Percentiles rank a stretch among this genome's conserved stretches.
phyloP scores from a whole-genome alignment of 148 eudicot species.

The Agrostemma githago region DNA sequence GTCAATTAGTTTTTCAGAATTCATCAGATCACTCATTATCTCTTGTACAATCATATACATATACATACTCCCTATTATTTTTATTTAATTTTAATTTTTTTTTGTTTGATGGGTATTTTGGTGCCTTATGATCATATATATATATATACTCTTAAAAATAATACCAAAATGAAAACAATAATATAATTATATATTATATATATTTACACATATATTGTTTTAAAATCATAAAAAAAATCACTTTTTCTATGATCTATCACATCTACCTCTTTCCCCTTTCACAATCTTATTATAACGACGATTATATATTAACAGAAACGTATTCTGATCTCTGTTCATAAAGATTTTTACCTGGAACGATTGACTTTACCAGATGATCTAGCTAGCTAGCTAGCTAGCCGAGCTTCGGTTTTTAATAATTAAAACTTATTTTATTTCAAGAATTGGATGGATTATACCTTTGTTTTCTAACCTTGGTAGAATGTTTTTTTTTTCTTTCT shows the following conservation, averaged over 20 bases:
- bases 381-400: background rate
- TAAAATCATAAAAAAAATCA: too few relatives aligned
- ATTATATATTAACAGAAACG: background rate
- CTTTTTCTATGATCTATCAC: conserved; percentile 6
- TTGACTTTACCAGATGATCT: background rate
- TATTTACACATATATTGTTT: too few relatives aligned
- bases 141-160: background rate
- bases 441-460: background rate
- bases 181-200: background rate
- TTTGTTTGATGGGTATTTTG: background rate
- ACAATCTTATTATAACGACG: background rate
- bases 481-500: background rate
- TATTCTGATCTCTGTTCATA: background rate
- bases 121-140: conserved; percentile 1
- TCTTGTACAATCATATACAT: conserved; percentile 15
- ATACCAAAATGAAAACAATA: background rate
- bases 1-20: conserved; percentile 17
- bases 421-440: background rate
- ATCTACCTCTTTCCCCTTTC: too few relatives aligned
- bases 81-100: background rate
- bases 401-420: background rate
- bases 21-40: background rate
- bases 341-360: background rate
- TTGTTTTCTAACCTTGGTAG: background rate
- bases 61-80: background rate